Evolutionary conservation across 2,329 filamentous ascomycete genomes (phyloP).

Genomic region (Pseudocercospora macadamiae): DNA sequence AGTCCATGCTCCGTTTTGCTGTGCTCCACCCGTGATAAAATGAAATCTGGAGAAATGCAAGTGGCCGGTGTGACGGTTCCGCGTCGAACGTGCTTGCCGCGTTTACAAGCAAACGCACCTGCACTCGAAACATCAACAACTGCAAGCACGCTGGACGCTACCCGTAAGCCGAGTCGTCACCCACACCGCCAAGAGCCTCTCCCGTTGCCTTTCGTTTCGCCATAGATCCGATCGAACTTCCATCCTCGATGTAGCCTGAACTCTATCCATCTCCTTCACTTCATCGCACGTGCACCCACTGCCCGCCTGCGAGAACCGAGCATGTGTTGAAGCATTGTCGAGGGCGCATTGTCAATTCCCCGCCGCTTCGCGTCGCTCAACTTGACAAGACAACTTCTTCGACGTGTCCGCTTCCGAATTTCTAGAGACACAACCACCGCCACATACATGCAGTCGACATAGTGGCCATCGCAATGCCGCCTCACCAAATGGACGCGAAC

Average conservation of each 20-base stretch:
- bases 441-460: background rate
- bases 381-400: background rate
- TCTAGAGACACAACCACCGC: too few relatives aligned
- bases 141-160: background rate
- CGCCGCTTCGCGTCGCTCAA: too few relatives aligned
- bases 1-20: too few relatives aligned
- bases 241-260: background rate
- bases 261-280: background rate
- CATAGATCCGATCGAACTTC: constrained; percentile 1
- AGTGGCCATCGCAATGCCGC: background rate
- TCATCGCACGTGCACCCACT: background rate
- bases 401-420: background rate
- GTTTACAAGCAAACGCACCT: constrained; percentile 5
- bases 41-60: background rate
- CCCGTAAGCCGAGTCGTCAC: background rate
- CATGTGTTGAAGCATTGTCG: background rate
- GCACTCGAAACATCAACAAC: constrained; percentile 5
- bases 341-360: too few relatives aligned
- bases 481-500: background rate
- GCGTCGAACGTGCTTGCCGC: constrained; percentile 8
- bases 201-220: background rate
- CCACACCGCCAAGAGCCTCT: background rate
- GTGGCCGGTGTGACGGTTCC: background rate
- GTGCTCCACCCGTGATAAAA: background rate
- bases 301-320: too few relatives aligned